Evolutionary conservation across 2,329 filamentous ascomycete species (phyloP).

Genomic region (Alternaria metachromatica): DNA sequence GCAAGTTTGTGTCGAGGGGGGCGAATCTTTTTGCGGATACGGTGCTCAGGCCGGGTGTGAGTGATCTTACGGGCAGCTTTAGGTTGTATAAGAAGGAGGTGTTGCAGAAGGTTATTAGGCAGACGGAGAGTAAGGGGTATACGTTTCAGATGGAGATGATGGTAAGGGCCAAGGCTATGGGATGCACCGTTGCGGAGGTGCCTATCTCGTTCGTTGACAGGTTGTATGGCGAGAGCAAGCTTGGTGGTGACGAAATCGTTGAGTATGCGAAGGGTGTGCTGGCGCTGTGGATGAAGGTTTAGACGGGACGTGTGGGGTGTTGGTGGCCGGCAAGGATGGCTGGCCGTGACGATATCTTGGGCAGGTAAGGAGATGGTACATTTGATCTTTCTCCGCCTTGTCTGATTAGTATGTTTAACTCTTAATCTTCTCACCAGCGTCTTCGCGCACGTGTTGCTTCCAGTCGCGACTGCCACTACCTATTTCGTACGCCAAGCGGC

Average conservation of each 20-base stretch:
- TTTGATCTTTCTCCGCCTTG: conserved; percentile 3
- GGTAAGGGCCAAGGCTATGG: conserved; percentile 95
- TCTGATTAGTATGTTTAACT: conserved; percentile 18
- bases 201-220: conserved; percentile 94
- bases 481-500: not conserved
- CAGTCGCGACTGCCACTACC: not conserved
- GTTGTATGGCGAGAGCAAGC: conserved; percentile 92
- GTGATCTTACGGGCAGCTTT: conserved; percentile 94
- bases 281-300: conserved; percentile 59
- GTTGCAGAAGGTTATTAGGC: conserved; percentile 86
- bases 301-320: conserved; percentile 31
- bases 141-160: conserved; percentile 99
- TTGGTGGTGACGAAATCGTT: conserved; percentile 93
- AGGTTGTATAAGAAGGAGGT: conserved; percentile 91
- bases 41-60: conserved; percentile 88
- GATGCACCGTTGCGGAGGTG: conserved; percentile 90
- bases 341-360: conserved; percentile 7
- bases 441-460: not conserved
- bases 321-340: conserved; percentile 30
- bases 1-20: conserved; percentile 77
- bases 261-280: conserved; percentile 81
- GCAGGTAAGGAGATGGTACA: not conserved
- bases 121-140: conserved; percentile 95
- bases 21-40: conserved; percentile 97
- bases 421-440: conserved; percentile 13